Percentiles rank a stretch among this genome's conserved stretches.
These are phyloP conservation scores for Hymenotorrendiella dingleyae DNA, from an alignment of 2,329 filamentous ascomycete species.

Conservation along the genomic window DNA sequence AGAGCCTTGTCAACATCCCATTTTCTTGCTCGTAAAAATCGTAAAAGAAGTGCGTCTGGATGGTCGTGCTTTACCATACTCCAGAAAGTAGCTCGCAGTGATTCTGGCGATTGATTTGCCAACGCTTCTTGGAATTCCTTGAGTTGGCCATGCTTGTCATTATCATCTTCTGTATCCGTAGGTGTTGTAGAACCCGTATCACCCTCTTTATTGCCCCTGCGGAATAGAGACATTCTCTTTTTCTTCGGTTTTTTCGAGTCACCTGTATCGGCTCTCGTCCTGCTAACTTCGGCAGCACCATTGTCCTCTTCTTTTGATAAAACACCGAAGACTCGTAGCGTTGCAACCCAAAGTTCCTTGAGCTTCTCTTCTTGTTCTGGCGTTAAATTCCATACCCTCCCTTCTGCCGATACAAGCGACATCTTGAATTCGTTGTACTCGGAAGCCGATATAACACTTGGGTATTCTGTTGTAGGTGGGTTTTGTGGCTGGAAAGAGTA, in stretches of 20 bases:
- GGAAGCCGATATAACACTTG: no score
- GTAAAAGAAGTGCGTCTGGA: slow-evolving; percentile 75
- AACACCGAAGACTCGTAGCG: slow-evolving; percentile 72
- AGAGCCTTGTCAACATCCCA: slow-evolving; percentile 94
- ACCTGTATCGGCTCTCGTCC: slow-evolving; percentile 16
- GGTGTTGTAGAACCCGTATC: slow-evolving; percentile 20
- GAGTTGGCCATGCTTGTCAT: slow-evolving; percentile 90
- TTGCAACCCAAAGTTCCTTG: slow-evolving; percentile 74
- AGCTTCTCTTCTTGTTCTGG: slow-evolving; percentile 82
- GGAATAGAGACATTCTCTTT: slow-evolving; percentile 66
- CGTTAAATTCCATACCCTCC: slow-evolving; percentile 83
- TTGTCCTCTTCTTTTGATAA: slow-evolving; percentile 29
- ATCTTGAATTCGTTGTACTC: slow-evolving; percentile 28
- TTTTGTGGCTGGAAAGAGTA: slow-evolving; percentile 1
- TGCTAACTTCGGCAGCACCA: slow-evolving; percentile 18
- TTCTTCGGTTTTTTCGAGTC: slow-evolving; percentile 60
- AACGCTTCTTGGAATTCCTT: slow-evolving; percentile 82
- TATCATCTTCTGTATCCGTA: slow-evolving; percentile 30
- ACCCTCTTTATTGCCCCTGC: slow-evolving; percentile 52
- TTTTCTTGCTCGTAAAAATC: slow-evolving; percentile 83
- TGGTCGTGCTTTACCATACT: slow-evolving; percentile 92
- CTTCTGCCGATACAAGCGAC: slow-evolving; percentile 48
- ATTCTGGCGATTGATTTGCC: slow-evolving; percentile 68
- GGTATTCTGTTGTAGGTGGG: not conserved
- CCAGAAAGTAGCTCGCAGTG: slow-evolving; percentile 80